phyloP scores from a whole-genome alignment of 2,329 filamentous ascomycete genomes.

The Emericellopsis atlantica region DNA sequence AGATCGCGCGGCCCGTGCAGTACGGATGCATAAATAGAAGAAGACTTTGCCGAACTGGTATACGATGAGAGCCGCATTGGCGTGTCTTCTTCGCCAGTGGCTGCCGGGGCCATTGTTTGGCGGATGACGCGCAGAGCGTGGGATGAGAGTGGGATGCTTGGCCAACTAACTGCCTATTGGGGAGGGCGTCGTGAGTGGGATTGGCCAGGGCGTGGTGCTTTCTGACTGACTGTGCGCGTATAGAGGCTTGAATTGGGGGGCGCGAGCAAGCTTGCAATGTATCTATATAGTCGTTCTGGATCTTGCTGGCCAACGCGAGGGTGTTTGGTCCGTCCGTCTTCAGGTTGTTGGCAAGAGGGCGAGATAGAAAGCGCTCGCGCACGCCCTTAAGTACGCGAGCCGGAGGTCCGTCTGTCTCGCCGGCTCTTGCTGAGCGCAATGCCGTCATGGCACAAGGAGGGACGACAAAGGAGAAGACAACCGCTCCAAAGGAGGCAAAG shows the following conservation, averaged over 20 bases:
- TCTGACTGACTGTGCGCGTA: slow-evolving; percentile 1
- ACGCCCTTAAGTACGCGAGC: neutral
- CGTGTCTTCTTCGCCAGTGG: slow-evolving; percentile 23
- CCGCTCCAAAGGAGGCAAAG: too few relatives aligned
- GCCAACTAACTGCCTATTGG: slow-evolving; percentile 18
- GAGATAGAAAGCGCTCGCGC: neutral
- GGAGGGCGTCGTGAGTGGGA: slow-evolving; percentile 11
- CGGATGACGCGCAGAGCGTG: slow-evolving; percentile 30
- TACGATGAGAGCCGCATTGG: slow-evolving; percentile 19
- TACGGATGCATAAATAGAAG: slow-evolving; percentile 9
- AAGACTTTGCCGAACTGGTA: too few relatives aligned
- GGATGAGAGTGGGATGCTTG: slow-evolving; percentile 43
- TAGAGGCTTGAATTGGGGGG: too few relatives aligned
- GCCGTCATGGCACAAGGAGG: too few relatives aligned
- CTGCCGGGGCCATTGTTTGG: slow-evolving; percentile 35
- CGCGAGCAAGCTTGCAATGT: too few relatives aligned
- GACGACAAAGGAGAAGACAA: too few relatives aligned
- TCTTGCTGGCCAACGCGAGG: too few relatives aligned
- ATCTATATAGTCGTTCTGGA: too few relatives aligned
- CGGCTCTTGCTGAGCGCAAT: too few relatives aligned
- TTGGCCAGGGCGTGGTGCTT: slow-evolving; percentile 10
- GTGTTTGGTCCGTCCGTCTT: too few relatives aligned
- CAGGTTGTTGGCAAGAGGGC: neutral
- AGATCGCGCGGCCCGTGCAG: slow-evolving; percentile 44
- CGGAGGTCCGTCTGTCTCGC: too few relatives aligned